Conservation (phyloP, 306 rosid genomes). For the Echinosophora koreensis region DNA sequence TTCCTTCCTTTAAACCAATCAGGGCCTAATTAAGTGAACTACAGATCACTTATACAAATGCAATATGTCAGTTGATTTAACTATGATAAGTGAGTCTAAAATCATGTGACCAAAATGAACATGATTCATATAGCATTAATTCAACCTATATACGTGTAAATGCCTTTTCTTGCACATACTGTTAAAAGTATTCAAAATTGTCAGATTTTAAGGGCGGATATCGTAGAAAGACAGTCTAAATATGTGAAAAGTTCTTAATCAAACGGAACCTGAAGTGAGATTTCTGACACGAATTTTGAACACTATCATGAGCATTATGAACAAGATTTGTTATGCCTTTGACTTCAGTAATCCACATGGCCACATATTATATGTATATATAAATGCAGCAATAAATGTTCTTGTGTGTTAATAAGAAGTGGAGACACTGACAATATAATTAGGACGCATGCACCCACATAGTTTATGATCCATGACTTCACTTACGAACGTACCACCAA, state of each 20-base stretch:
- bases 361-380: no score
- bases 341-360: slow-evolving; percentile 30
- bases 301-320: not conserved
- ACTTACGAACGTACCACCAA: no score
- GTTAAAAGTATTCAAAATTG: not conserved
- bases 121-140: not conserved
- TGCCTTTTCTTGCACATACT: not conserved
- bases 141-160: not conserved
- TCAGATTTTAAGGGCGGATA: not conserved
- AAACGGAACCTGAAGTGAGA: not conserved
- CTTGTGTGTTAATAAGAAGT: not conserved
- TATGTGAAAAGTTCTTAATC: not conserved
- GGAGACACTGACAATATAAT: not conserved
- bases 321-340: not conserved
- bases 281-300: not conserved
- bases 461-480: no score
- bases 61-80: not conserved
- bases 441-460: not conserved
- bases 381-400: not conserved
- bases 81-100: not conserved
- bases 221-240: not conserved
- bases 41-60: no score
- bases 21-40: no score
- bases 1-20: no score
- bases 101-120: not conserved